Evolutionary conservation across 1,139 yeast genomes (phyloP).

Genomic region (Pichia sp.): DNA sequence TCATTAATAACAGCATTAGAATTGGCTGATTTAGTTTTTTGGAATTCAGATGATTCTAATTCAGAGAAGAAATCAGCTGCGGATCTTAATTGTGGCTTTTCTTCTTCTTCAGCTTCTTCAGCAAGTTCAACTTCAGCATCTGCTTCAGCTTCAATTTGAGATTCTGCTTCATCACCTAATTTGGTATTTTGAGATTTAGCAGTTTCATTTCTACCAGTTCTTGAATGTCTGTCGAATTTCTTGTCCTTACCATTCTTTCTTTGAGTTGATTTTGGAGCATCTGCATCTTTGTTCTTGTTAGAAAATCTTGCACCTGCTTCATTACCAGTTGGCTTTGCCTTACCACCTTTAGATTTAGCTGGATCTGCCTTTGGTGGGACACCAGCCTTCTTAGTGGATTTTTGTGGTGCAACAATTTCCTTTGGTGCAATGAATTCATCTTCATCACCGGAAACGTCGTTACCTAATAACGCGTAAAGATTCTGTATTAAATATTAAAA

Average conservation of each 20-base stretch:
- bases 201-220: conserved; percentile 78
- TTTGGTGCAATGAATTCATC: conserved; percentile 41
- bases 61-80: conserved; percentile 71
- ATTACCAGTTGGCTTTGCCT: conserved; percentile 59
- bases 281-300: conserved; percentile 61
- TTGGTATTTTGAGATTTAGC: conserved; percentile 79
- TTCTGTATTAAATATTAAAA: conserved; percentile 30
- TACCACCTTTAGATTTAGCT: conserved; percentile 69
- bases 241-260: conserved; percentile 41
- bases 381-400: conserved; percentile 86
- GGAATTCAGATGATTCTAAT: conserved; percentile 31
- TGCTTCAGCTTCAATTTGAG: conserved; percentile 57
- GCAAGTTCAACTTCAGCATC: conserved; percentile 51
- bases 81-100: conserved; percentile 43
- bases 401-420: conserved; percentile 76
- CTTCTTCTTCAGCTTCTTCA: conserved; percentile 34
- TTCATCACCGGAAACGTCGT: conserved; percentile 76
- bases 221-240: conserved; percentile 79
- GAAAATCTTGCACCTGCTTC: conserved; percentile 83
- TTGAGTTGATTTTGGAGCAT: conserved; percentile 49
- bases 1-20: conserved; percentile 45
- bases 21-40: too few species aligned
- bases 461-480: conserved; percentile 54
- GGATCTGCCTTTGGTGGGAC: conserved; percentile 75
- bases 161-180: conserved; percentile 72